These are phyloP conservation scores for Gloeophyllum trabeum DNA, from an alignment of 768 basidiomycete species.

Conservation along the genomic window DNA sequence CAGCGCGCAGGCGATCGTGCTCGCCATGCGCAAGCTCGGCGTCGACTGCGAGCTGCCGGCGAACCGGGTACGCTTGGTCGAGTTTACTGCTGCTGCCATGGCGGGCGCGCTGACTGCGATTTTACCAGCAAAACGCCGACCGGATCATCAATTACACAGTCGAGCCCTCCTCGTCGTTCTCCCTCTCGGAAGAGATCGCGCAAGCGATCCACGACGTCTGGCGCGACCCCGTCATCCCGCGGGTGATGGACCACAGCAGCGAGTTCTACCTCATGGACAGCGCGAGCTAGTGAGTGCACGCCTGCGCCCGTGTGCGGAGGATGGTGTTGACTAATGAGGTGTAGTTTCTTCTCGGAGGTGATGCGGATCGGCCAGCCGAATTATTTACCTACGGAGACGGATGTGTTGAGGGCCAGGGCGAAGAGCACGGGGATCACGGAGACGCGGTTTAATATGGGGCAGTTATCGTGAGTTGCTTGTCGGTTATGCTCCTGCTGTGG, in stretches of 20 bases:
- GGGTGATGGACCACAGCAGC: conserved; percentile 43
- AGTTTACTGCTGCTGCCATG: neutral
- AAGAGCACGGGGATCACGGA: conserved; percentile 90
- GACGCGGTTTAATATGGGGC: conserved; percentile 69
- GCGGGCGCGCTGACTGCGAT: neutral
- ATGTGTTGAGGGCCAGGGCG: conserved; percentile 79
- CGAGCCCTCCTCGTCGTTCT: conserved; percentile 22
- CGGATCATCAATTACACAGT: neutral
- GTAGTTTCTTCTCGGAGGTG: conserved; percentile 85
- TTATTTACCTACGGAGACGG: conserved; percentile 81
- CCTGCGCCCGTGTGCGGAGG: conserved; percentile 70
- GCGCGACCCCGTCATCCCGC: conserved; percentile 46
- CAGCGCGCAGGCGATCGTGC: conserved; percentile 75
- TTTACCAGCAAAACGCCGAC: neutral
- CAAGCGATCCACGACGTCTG: conserved; percentile 58
- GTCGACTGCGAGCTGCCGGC: conserved; percentile 59
- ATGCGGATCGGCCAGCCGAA: conserved; percentile 69
- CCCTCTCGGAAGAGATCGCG: conserved; percentile 54
- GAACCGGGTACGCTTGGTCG: conserved; percentile 38
- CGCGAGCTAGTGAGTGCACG: conserved; percentile 72
- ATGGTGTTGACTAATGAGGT: no score
- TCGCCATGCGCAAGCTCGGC: conserved; percentile 79
- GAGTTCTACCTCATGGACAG: conserved; percentile 94
- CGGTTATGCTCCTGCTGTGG: no score
- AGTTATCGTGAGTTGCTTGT: conserved; percentile 18